Percentiles rank a stretch among this genome's conserved stretches.
Evolutionary conservation across 2,329 filamentous ascomycete genomes (phyloP).

Genomic region (Geoglossum cookeanum): DNA sequence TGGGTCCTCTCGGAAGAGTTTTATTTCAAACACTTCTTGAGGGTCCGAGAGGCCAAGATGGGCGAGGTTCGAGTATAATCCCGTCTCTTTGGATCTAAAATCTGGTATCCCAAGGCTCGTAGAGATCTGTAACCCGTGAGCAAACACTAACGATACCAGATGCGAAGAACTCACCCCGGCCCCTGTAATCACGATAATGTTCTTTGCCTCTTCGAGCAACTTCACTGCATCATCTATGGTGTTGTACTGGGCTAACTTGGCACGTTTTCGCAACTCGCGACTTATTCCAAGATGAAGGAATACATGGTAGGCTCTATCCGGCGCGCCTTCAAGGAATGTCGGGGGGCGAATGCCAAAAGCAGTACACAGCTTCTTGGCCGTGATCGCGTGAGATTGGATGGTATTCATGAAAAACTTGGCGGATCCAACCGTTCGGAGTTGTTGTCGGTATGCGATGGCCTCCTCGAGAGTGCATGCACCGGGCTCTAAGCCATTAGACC

Average conservation of each 20-base stretch:
- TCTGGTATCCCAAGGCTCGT: conserved; percentile 94
- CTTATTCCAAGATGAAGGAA: conserved; percentile 60
- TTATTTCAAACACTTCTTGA: conserved; percentile 88
- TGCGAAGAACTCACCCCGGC: conserved; percentile 40
- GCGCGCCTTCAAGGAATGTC: conserved; percentile 47
- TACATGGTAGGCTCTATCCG: conserved; percentile 57
- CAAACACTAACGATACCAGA: conserved; percentile 3
- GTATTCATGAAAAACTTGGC: conserved; percentile 37
- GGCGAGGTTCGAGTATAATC: conserved; percentile 71
- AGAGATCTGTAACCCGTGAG: conserved; percentile 40
- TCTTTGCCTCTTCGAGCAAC: conserved; percentile 52
- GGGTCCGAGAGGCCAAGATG: conserved; percentile 65
- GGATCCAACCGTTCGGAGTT: conserved; percentile 60
- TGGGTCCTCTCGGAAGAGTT: conserved; percentile 70
- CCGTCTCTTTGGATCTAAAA: conserved; percentile 83
- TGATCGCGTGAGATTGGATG: conserved; percentile 47
- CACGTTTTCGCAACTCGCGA: conserved; percentile 62
- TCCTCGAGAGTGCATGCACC: conserved; percentile 49
- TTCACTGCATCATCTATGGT: conserved; percentile 70
- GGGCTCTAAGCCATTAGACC: conserved; percentile 12
- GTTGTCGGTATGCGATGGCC: conserved; percentile 45
- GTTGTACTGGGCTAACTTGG: conserved; percentile 65
- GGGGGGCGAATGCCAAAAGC: conserved; percentile 68
- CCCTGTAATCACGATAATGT: conserved; percentile 86
- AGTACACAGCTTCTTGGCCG: conserved; percentile 66